Conservation (phyloP, 2,329 filamentous ascomycete genomes). For the Fusarium incarnatum region DNA sequence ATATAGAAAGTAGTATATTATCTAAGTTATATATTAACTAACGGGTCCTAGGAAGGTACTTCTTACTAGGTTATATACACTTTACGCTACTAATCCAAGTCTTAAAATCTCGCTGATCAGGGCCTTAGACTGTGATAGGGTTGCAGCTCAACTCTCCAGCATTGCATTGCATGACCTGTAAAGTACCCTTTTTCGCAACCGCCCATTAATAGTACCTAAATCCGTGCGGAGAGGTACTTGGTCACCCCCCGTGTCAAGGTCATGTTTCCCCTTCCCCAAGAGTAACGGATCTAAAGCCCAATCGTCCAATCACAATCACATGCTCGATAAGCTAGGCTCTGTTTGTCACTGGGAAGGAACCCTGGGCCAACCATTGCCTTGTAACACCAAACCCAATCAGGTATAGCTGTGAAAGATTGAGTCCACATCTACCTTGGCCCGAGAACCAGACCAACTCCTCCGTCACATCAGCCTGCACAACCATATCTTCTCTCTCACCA, state of each 20-base stretch:
- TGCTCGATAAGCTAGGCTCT: conserved; percentile 18
- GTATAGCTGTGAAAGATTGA: conserved; percentile 4
- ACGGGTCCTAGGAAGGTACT: too few species aligned
- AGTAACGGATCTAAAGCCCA: neutral
- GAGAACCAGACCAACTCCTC: conserved; percentile 37
- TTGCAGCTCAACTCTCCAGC: conserved; percentile 14
- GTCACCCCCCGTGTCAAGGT: conserved; percentile 24
- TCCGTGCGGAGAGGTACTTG: conserved; percentile 28
- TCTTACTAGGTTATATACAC: too few species aligned
- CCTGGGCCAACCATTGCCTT: conserved; percentile 7
- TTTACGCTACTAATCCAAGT: too few species aligned
- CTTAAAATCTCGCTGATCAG: too few species aligned
- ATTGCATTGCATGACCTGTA: conserved; percentile 9
- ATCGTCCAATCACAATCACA: conserved; percentile 12
- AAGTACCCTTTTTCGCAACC: conserved; percentile 6
- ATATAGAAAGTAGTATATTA: too few species aligned
- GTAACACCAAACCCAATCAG: neutral
- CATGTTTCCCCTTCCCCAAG: conserved; percentile 36
- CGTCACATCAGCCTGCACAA: conserved; percentile 42
- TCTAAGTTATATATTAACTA: too few species aligned
- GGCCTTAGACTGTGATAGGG: conserved; percentile 21
- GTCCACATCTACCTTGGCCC: conserved; percentile 31
- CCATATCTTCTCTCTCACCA: conserved; percentile 41
- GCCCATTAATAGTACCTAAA: conserved; percentile 11
- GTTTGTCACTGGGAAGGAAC: conserved; percentile 9